phyloP scores from a whole-genome alignment of 441 rosid genomes.

The Rhodomyrtus psidioides region DNA sequence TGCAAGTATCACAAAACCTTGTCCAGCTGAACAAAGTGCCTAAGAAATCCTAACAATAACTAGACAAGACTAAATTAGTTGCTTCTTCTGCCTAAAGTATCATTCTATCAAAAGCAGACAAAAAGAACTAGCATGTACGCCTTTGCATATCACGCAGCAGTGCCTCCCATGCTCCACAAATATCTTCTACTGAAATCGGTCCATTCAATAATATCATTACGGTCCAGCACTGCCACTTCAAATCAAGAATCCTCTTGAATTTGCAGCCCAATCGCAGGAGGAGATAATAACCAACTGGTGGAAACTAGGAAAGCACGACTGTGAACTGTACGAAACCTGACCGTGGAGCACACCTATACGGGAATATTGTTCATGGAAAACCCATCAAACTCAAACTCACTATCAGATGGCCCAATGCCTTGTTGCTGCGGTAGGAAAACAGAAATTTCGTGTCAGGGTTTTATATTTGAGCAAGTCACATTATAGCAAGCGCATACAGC shows the following conservation, averaged over 20 bases:
- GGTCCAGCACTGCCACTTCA: conserved; percentile 2
- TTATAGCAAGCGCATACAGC: not conserved
- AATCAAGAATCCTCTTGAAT: conserved; percentile 3
- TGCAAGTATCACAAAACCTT: conserved; percentile 21
- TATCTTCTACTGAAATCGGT: conserved; percentile 1
- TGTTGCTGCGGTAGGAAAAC: conserved; percentile 45
- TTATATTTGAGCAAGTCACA: not conserved
- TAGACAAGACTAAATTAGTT: conserved; percentile 23
- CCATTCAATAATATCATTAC: not conserved
- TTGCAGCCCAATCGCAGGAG: not conserved
- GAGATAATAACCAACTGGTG: conserved; percentile 3
- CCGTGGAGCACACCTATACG: conserved; percentile 28
- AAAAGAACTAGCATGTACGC: conserved; percentile 30
- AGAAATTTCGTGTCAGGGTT: not conserved
- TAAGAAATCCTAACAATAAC: conserved; percentile 2
- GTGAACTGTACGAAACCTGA: conserved; percentile 4
- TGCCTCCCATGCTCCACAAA: conserved; percentile 9
- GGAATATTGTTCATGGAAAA: conserved; percentile 63
- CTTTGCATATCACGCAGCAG: conserved; percentile 34
- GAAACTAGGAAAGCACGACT: conserved; percentile 29
- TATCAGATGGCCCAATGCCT: conserved; percentile 43
- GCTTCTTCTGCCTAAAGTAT: conserved; percentile 7
- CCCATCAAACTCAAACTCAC: conserved; percentile 77
- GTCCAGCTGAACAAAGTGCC: conserved; percentile 5
- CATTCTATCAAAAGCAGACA: conserved; percentile 33